A percentile compares a stretch with the other conserved stretches of the same genome.
These are phyloP conservation scores for Filobasidium uniguttulatum DNA, from an alignment of 1,284 basidiomycete species.

Conservation along the genomic window DNA sequence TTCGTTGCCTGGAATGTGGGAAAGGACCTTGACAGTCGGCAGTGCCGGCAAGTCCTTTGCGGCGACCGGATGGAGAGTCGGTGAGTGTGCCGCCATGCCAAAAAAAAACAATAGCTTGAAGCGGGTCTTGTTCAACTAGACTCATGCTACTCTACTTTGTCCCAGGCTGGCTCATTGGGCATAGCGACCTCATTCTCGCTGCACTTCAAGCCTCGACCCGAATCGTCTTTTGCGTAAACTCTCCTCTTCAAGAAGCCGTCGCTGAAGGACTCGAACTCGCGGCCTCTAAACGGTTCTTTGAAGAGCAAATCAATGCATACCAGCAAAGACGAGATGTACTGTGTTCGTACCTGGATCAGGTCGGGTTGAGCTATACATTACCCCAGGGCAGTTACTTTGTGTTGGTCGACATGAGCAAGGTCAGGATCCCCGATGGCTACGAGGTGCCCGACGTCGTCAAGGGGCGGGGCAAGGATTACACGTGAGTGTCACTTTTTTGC, in stretches of 20 bases:
- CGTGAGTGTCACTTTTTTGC: constrained; percentile 40
- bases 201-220: constrained; percentile 80
- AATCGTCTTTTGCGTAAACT: constrained; percentile 90
- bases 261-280: constrained; percentile 75
- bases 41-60: constrained; percentile 89
- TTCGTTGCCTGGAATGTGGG: constrained; percentile 93
- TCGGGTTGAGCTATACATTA: constrained; percentile 73
- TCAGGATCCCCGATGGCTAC: constrained; percentile 73
- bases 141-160: not conserved
- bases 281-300: constrained; percentile 59
- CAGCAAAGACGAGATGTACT: constrained; percentile 62
- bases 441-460: constrained; percentile 61
- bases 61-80: constrained; percentile 94
- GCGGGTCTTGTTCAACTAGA: not conserved
- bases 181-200: constrained; percentile 65
- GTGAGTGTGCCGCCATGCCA: constrained; percentile 30
- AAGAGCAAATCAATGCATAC: constrained; percentile 65
- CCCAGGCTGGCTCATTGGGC: constrained; percentile 70
- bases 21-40: constrained; percentile 69
- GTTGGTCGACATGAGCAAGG: constrained; percentile 66
- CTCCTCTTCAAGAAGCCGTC: constrained; percentile 78
- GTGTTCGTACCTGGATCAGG: constrained; percentile 59
- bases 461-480: constrained; percentile 77
- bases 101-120: too few relatives aligned
- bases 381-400: constrained; percentile 86